Evolutionary conservation across 75 land plant species (phyloP).

Genomic region (Sequoiadendron giganteum): DNA sequence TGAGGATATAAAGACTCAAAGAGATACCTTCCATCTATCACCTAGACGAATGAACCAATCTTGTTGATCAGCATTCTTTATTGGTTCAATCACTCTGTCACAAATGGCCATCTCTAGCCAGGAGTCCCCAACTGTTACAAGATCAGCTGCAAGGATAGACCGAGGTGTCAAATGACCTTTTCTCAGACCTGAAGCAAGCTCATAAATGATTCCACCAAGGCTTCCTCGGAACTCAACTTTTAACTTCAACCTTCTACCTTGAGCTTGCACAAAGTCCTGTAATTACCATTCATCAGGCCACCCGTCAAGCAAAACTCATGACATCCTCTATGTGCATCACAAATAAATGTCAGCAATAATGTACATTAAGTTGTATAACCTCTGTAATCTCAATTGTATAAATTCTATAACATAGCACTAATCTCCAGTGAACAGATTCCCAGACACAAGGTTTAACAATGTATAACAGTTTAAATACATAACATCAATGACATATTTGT

Average conservation of each 20-base stretch:
- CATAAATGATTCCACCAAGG: conserved; percentile 50
- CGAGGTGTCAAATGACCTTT: conserved; percentile 29
- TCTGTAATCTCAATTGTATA: neutral
- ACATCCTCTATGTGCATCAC: neutral
- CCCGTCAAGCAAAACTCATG: neutral
- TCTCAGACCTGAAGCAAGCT: conserved; percentile 36
- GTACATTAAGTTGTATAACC: neutral
- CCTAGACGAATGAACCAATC: conserved; percentile 74
- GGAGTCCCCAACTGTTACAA: conserved; percentile 88
- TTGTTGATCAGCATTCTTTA: conserved; percentile 54
- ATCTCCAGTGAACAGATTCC: neutral
- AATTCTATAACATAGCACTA: neutral
- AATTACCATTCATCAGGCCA: neutral
- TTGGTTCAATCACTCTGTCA: conserved; percentile 67
- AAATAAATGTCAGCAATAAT: neutral
- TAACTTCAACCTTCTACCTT: conserved; percentile 69
- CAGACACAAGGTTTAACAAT: neutral
- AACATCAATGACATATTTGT: neutral
- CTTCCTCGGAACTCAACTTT: conserved; percentile 47
- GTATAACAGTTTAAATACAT: neutral
- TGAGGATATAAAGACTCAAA: no score
- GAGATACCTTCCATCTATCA: conserved; percentile 78
- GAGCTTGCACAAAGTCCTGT: conserved; percentile 78
- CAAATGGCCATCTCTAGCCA: conserved; percentile 76
- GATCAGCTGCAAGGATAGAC: conserved; percentile 78